Evolutionary conservation across 1,139 yeast species (phyloP), one percentile per base, ranked within the genome.

Genomic region (Wickerhamomyces sp.): DNA sequence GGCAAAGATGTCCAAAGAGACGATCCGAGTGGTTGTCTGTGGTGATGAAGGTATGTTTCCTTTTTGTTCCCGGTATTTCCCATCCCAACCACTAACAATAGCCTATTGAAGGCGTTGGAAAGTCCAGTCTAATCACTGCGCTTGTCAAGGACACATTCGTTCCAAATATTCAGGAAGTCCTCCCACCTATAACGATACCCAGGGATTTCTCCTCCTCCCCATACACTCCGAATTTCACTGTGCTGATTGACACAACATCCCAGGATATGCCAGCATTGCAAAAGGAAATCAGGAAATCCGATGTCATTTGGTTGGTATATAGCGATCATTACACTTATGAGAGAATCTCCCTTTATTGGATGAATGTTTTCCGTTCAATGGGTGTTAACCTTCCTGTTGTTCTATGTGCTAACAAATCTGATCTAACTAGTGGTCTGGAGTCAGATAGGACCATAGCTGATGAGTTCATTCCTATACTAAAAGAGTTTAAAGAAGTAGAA

Each of bases 381-480:
- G 99, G 99, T 3, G 90, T 93, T 42, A 93, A 93, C 61, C 64
- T 86, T 18, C 99, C 99, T 0, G 84, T 93, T n/a, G 89, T 93
- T 1, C 67, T 93, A 10, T 84, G 95, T 65, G 93, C 94, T 40
- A 93, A 90, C 64, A 89, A 90, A 60, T 74, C 84, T 30, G 96
- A 90, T 54, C 45, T 63, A 38, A 36, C 54, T 11, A 54, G 55
- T 0, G 40, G 46, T 1, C 47, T 59, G 26, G 66, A 64, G 27
- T 53, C 62, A 1, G 70, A 63, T 32, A 56, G 58, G 36, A 56
- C 55, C 26, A 50, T 50, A 6, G 44, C 56, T 8, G 62, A 59
- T 41, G 98, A 93, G 59, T 86, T 93, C 67, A 75, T 88, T 9
- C 95, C 96, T 0, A 73, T 91, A 37, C 69, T 93, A 59, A 82